Conservation (phyloP, 768 basidiomycete genomes). For the Chiua virens region DNA sequence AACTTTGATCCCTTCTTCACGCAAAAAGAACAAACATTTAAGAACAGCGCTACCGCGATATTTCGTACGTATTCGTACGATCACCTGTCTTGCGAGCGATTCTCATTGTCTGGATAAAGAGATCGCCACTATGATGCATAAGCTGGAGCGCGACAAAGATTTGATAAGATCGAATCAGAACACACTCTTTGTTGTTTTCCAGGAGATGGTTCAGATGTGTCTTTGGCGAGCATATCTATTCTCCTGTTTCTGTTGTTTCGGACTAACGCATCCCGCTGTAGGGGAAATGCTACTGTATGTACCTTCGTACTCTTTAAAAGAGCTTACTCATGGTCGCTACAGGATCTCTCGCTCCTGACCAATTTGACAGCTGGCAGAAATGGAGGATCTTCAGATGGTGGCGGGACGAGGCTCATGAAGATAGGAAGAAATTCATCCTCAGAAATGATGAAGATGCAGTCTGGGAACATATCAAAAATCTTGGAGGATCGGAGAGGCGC, state of each 20-base stretch:
- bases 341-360: conserved; percentile 91
- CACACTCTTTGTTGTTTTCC: conserved; percentile 65
- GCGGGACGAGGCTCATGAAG: conserved; percentile 78
- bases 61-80: conserved; percentile 52
- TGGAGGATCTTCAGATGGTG: conserved; percentile 78
- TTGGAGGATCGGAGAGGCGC: conserved; percentile 43
- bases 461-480: conserved; percentile 67
- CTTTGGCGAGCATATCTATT: conserved; percentile 49
- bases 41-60: conserved; percentile 73
- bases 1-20: conserved; percentile 78
- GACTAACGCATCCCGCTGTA: conserved; percentile 28
- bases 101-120: conserved; percentile 40
- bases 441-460: conserved; percentile 75
- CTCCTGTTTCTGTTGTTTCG: not conserved
- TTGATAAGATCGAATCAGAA: conserved; percentile 45
- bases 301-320: not conserved
- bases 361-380: conserved; percentile 81
- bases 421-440: conserved; percentile 77
- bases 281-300: conserved; percentile 91
- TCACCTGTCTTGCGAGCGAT: not conserved
- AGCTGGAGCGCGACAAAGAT: conserved; percentile 53
- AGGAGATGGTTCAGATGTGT: conserved; percentile 89
- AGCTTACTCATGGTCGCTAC: conserved; percentile 1
- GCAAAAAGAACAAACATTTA: conserved; percentile 82
- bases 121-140: conserved; percentile 70